Percentiles rank a stretch among this genome's conserved stretches.
Conservation (phyloP, 768 basidiomycete genomes). For the Psilocybe cyanescens region DNA sequence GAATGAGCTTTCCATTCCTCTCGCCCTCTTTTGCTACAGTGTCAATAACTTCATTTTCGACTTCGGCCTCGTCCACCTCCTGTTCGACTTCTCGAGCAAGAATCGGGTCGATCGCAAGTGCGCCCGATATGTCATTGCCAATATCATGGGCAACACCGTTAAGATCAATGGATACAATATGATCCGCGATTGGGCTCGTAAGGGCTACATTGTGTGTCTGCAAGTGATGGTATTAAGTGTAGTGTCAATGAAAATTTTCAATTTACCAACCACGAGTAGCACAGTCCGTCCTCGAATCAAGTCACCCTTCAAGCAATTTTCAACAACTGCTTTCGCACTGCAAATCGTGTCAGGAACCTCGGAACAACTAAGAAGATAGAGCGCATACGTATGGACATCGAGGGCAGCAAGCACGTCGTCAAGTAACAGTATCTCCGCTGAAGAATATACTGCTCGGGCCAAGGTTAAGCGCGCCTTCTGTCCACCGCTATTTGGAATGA, state of each 20-base stretch:
- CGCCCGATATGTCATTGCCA: constrained; percentile 49
- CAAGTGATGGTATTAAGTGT: neutral
- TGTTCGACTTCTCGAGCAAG: constrained; percentile 33
- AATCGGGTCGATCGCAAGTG: constrained; percentile 42
- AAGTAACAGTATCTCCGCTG: constrained; percentile 63
- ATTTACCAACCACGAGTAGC: constrained; percentile 67
- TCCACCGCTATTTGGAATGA: constrained; percentile 38
- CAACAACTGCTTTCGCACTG: constrained; percentile 82
- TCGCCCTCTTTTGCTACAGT: constrained; percentile 28
- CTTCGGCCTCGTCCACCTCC: constrained; percentile 21
- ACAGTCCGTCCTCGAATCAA: constrained; percentile 81
- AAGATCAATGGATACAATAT: constrained; percentile 55
- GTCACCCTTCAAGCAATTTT: constrained; percentile 79
- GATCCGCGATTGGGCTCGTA: constrained; percentile 55
- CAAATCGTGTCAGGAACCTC: constrained; percentile 36
- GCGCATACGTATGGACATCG: constrained; percentile 37
- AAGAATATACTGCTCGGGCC: constrained; percentile 48
- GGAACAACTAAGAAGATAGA: neutral
- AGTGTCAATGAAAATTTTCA: neutral
- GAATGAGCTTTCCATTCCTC: constrained; percentile 42
- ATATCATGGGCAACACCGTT: constrained; percentile 54
- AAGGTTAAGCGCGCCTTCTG: constrained; percentile 53
- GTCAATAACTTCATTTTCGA: constrained; percentile 32
- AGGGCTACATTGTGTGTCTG: constrained; percentile 59
- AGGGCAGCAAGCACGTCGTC: constrained; percentile 77